phyloP scores from a whole-genome alignment of 2,329 filamentous ascomycete species.

The Trichophyton simii region DNA sequence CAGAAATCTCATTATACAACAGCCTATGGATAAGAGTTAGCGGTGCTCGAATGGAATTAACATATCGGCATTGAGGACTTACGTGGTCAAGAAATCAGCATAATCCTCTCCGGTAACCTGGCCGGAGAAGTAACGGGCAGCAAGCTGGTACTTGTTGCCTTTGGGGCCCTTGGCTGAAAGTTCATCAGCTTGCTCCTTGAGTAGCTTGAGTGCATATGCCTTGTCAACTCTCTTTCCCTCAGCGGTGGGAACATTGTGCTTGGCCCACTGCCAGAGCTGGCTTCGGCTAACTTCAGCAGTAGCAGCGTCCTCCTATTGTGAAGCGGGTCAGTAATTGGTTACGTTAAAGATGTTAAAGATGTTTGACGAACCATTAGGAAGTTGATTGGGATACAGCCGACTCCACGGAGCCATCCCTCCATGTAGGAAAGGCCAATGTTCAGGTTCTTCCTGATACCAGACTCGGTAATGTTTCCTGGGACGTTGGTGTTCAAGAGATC shows the following conservation, averaged over 20 bases:
- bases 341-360: too few species aligned
- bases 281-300: constrained; percentile 90
- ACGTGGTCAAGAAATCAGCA: constrained; percentile 85
- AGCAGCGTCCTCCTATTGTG: constrained; percentile 64
- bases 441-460: constrained; percentile 92
- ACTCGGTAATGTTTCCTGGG: constrained; percentile 80
- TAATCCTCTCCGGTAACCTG: constrained; percentile 98
- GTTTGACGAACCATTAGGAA: constrained; percentile 59
- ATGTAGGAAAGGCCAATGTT: constrained; percentile 96
- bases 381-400: constrained; percentile 96
- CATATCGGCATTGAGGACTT: constrained; percentile 29
- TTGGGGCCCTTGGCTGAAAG: constrained; percentile 62
- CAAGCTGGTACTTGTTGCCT: constrained; percentile 84
- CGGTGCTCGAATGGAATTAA: constrained; percentile 9
- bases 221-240: constrained; percentile 92
- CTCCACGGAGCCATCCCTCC: constrained; percentile 92
- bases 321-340: constrained; percentile 1
- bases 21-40: constrained; percentile 40
- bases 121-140: constrained; percentile 79
- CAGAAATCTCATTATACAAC: constrained; percentile 78
- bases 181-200: constrained; percentile 72
- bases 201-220: constrained; percentile 70
- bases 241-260: constrained; percentile 58
- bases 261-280: constrained; percentile 95
- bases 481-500: constrained; percentile 98